These are phyloP conservation scores for Neofusicoccum kwambonambiense DNA, from an alignment of 2,329 filamentous ascomycete genomes.

Conservation along the genomic window DNA sequence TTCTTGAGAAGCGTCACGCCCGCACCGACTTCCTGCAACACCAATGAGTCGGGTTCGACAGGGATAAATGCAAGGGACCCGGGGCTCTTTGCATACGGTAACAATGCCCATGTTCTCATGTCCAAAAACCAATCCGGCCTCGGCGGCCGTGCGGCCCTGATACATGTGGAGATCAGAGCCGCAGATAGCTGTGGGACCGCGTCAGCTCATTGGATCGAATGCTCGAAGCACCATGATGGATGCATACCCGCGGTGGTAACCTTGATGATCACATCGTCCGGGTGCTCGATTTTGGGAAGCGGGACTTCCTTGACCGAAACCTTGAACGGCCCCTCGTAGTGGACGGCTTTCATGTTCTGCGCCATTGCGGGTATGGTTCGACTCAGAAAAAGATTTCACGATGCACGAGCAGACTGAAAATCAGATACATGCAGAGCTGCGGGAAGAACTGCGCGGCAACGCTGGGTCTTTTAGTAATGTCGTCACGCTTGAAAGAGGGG, in stretches of 20 bases:
- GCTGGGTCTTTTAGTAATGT: too few species aligned
- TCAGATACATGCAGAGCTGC: too few species aligned
- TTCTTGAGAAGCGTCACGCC: constrained; percentile 62
- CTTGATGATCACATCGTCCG: constrained; percentile 64
- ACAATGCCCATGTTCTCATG: constrained; percentile 64
- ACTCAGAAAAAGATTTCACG: too few species aligned
- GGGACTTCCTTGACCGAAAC: constrained; percentile 63
- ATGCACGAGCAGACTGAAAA: too few species aligned
- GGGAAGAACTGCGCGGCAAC: too few species aligned
- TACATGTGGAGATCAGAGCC: constrained; percentile 60
- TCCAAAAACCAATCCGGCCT: constrained; percentile 61
- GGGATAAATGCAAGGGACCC: too few species aligned
- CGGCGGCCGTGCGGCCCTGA: constrained; percentile 62
- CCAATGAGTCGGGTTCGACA: too few species aligned
- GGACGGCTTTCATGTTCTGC: constrained; percentile 60
- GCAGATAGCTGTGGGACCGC: constrained; percentile 47
- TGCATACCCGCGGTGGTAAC: constrained; percentile 58
- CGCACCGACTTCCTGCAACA: constrained; percentile 48
- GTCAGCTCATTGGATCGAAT: constrained; percentile 2
- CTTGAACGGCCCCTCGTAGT: constrained; percentile 62
- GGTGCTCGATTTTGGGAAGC: constrained; percentile 59
- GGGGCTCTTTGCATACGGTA: constrained; percentile 16
- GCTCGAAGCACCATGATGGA: not conserved
- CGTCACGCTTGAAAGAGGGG: too few species aligned
- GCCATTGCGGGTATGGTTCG: constrained; percentile 3